Percentiles rank a stretch among this genome's conserved stretches.
Evolutionary conservation across 768 basidiomycete genomes (phyloP).

Genomic region (Panaeolus cyanescens): DNA sequence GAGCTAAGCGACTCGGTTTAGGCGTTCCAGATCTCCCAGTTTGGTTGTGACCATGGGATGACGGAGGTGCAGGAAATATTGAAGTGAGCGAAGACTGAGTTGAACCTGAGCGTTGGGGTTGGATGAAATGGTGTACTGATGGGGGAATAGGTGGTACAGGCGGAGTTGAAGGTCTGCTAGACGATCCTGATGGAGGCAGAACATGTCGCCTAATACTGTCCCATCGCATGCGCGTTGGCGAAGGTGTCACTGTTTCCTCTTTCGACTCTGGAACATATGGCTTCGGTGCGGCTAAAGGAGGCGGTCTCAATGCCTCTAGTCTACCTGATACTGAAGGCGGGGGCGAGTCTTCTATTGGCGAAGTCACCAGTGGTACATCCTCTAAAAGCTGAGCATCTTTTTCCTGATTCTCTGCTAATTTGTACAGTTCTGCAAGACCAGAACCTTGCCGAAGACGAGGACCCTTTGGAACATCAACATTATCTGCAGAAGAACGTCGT

Average conservation of each 20-base stretch:
- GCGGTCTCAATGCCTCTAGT: conserved; percentile 25
- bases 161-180: conserved; percentile 25
- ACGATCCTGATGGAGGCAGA: conserved; percentile 31
- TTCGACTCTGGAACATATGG: conserved; percentile 15
- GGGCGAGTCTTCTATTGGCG: background rate
- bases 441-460: conserved; percentile 12
- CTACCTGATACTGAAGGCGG: background rate
- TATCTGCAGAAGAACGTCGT: conserved; percentile 15
- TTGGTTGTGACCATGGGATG: conserved; percentile 27
- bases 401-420: conserved; percentile 1
- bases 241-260: conserved; percentile 14
- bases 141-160: conserved; percentile 23
- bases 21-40: conserved; percentile 35
- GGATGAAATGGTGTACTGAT: background rate
- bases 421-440: background rate
- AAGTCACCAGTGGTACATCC: background rate
- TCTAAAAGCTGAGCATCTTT: background rate
- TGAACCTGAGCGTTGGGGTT: conserved; percentile 8
- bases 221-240: conserved; percentile 50
- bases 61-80: conserved; percentile 8
- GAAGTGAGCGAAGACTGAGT: conserved; percentile 21
- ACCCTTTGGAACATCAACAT: conserved; percentile 20
- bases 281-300: conserved; percentile 44
- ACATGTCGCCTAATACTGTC: conserved; percentile 57
- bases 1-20: conserved; percentile 52